Evolutionary conservation across 2,329 filamentous ascomycete species (phyloP).

Genomic region (Penicillium sp.): DNA sequence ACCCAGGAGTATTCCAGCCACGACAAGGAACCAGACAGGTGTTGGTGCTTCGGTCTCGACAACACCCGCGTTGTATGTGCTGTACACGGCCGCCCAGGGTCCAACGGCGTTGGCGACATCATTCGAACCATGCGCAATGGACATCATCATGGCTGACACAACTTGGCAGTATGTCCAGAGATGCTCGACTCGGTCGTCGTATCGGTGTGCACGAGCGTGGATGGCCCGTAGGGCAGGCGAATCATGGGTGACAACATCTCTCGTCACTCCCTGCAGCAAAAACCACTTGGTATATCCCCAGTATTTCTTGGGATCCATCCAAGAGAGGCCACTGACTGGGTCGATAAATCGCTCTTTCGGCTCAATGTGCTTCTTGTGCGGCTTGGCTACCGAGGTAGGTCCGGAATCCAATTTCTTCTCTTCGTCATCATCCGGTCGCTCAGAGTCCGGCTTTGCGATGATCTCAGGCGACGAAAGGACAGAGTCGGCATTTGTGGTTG

Average conservation of each 20-base stretch:
- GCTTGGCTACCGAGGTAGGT: neutral
- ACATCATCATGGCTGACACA: conserved; percentile 46
- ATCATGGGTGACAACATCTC: conserved; percentile 47
- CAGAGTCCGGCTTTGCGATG: too few species aligned
- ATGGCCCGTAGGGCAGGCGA: conserved; percentile 40
- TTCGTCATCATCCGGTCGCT: too few species aligned
- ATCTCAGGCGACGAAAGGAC: too few species aligned
- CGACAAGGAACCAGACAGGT: conserved; percentile 45
- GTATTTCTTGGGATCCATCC: conserved; percentile 24
- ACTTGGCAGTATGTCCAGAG: conserved; percentile 52
- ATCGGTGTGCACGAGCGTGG: conserved; percentile 48
- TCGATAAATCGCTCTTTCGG: conserved; percentile 34
- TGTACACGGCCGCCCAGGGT: conserved; percentile 46
- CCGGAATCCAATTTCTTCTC: too few species aligned
- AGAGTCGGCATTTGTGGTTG: too few species aligned
- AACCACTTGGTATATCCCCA: conserved; percentile 49
- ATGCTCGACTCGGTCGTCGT: conserved; percentile 54
- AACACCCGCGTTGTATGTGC: conserved; percentile 38
- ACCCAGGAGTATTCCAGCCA: conserved; percentile 43
- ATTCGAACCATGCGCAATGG: conserved; percentile 51
- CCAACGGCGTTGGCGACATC: conserved; percentile 50
- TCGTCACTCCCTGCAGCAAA: conserved; percentile 50
- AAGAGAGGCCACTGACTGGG: conserved; percentile 14
- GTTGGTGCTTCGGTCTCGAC: conserved; percentile 37
- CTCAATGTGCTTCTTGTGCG: conserved; percentile 19